Evolutionary conservation across 345 rosid species (phyloP), one percentile per base, ranked within the genome.

Genomic region (Bruguiera gymnorhiza): DNA sequence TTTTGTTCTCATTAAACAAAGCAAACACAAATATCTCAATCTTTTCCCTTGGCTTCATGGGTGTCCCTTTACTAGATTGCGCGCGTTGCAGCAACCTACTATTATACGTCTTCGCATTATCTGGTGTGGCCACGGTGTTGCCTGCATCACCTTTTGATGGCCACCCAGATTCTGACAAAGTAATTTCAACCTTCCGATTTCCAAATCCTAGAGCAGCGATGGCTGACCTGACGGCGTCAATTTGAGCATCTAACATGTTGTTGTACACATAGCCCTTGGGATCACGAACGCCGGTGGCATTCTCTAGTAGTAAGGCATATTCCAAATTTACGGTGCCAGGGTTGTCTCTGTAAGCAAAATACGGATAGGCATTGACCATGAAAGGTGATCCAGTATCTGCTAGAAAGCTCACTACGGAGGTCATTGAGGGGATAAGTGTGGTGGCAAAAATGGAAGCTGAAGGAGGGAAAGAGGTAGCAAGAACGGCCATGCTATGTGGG

Each of bases 1-100:
- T 88, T 75, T 84, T 86, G 83, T 88, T 86, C 86, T 88, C 92
- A 37, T 86, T 88, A 58, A 88, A 86, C 82, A 88, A 66, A 55
- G 92, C 79, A 26, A 86, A 88, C 76, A 88, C 85, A 8, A 81
- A 86, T 29, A 86, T 68, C 69, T 81, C 81, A n/a, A 81, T 53
- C 1, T 58, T 80, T 2, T 79, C 87, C 62, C 65, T 72, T 0
- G 83, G 83, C 70, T 68, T 88, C 88, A 83, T 81, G 2, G 89
- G 92, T 3, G 92, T 86, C 59, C 92, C 92, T 77, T 62, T 78
- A 19, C 60, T 77, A 0, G 86, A 77, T 80, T 88, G 81, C 3
- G 86, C 86, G 0, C 89, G 76, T 63, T 86, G 86, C 9, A 88
- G 83, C 79, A 88, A 74, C 65, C 87, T 73, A n/a, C 87, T 84